Base-by-base conservation (phyloP, 1,284 basidiomycete genomes). In the Schizophyllum commune region DNA sequence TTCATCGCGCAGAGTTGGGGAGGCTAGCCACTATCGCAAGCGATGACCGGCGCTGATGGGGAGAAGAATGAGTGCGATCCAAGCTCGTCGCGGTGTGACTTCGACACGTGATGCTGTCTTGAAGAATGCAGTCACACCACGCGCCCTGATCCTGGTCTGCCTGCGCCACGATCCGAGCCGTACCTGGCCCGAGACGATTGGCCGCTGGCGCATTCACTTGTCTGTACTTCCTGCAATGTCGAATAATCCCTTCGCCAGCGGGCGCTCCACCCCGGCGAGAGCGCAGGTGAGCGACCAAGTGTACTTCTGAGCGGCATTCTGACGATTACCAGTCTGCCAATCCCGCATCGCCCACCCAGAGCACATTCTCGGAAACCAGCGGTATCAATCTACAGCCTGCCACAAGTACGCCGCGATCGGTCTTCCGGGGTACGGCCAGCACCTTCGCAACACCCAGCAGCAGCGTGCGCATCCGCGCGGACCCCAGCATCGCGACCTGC, bases 401-500 rank as follows among this genome's bases (percentile, higher is more conserved):
- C 17, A 17, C 39, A 11, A 47, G 39, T 8, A 47, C 39, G 3
- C 17, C 39, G 13, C 39, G 39, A 11, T 47, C 39, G 39, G 17
- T 47, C 39, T 47, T 47, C 17, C 39, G 39, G 13, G 39, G 39
- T 13, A 17, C 39, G 17, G 39, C 39, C 39, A 47, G 39, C 39
- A 17, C 13, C 13, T 13, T 47, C 3, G 39, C 39, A 17, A 47
- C 39, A 3, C 39, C 39, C 47, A 61, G 68, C 55, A 74, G 77
- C 61, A 80, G 76, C 66, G 69, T 79, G 33, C 68, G 75, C 22
- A 80, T 89, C 66, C 83, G 84, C 39, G 75, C 82, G 27, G 88
- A 91, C 69, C 81, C 85, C 9, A 73, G 85, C 5, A 73, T 89
- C 47, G 69, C 84, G 60, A 88, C 87, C 47, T 88, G 82, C 66